phyloP scores from a whole-genome alignment of 192 early-diverging fungal species.

The Backusella mclennaniae region DNA sequence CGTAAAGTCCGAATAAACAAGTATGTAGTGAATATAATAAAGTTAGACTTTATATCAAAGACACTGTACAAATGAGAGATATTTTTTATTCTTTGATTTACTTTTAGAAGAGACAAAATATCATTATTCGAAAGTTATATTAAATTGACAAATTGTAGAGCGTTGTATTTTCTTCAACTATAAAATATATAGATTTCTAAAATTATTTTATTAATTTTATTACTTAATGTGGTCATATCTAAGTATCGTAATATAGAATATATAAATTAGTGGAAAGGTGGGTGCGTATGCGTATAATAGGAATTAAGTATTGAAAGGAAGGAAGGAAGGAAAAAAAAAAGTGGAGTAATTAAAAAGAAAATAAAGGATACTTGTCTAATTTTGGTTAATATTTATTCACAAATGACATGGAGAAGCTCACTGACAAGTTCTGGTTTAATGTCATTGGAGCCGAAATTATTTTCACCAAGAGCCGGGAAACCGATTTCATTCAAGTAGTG shows the following conservation, averaged over 20 bases:
- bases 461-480: conserved; percentile 38
- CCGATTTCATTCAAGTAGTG: conserved; percentile 45
- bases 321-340: neutral
- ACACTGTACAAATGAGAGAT: too few species aligned
- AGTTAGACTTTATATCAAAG: too few species aligned
- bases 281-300: neutral
- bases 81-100: too few species aligned
- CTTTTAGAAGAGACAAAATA: too few species aligned
- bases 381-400: conserved; percentile 4
- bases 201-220: neutral
- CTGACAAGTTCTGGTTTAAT: neutral
- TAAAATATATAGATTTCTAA: neutral
- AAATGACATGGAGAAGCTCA: neutral
- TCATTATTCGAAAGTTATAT: too few species aligned
- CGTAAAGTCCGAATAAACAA: too few species aligned
- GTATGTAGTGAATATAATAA: too few species aligned
- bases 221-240: neutral
- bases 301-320: neutral
- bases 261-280: neutral
- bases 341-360: neutral
- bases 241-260: neutral
- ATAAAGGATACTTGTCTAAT: neutral
- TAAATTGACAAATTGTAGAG: too few species aligned
- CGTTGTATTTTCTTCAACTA: too few species aligned
- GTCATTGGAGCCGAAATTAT: conserved; percentile 9